These are phyloP conservation scores for Macrocybe gigantea DNA, from an alignment of 768 basidiomycete genomes.

Conservation along the genomic window DNA sequence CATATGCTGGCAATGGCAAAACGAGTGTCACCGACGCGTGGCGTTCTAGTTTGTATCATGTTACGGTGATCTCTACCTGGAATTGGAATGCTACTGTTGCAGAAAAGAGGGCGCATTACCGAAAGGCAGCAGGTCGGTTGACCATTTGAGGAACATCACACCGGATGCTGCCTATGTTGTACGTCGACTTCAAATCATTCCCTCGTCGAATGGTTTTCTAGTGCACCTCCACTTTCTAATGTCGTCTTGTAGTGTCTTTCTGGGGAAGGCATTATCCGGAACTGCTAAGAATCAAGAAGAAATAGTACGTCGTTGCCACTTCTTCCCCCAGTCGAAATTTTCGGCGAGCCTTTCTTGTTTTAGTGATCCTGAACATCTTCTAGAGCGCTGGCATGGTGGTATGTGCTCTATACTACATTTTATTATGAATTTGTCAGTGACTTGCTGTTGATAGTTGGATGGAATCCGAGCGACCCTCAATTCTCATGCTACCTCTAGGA, in stretches of 20 bases:
- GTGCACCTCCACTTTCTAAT: not conserved
- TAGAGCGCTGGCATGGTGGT: slow-evolving; percentile 50
- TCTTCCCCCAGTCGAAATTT: not conserved
- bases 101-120: slow-evolving; percentile 28
- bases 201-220: not conserved
- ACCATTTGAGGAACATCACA: slow-evolving; percentile 33
- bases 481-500: slow-evolving; percentile 28
- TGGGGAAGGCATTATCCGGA: slow-evolving; percentile 39
- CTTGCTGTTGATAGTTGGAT: slow-evolving; percentile 23
- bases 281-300: slow-evolving; percentile 35
- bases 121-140: slow-evolving; percentile 30
- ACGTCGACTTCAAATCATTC: slow-evolving; percentile 9
- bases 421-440: not conserved
- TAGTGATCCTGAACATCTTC: slow-evolving; percentile 40
- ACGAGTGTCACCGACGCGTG: slow-evolving; percentile 42
- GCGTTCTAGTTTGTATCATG: slow-evolving; percentile 39
- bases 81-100: slow-evolving; percentile 36
- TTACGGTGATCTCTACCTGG: slow-evolving; percentile 38
- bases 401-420: slow-evolving; percentile 8
- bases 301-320: slow-evolving; percentile 31
- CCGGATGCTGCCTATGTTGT: slow-evolving; percentile 41
- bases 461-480: slow-evolving; percentile 23
- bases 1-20: slow-evolving; percentile 22
- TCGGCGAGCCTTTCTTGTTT: not conserved
- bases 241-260: slow-evolving; percentile 24